Conservation (phyloP, 176 grass and related monocot species). For the Urochloa ruziziensis region DNA sequence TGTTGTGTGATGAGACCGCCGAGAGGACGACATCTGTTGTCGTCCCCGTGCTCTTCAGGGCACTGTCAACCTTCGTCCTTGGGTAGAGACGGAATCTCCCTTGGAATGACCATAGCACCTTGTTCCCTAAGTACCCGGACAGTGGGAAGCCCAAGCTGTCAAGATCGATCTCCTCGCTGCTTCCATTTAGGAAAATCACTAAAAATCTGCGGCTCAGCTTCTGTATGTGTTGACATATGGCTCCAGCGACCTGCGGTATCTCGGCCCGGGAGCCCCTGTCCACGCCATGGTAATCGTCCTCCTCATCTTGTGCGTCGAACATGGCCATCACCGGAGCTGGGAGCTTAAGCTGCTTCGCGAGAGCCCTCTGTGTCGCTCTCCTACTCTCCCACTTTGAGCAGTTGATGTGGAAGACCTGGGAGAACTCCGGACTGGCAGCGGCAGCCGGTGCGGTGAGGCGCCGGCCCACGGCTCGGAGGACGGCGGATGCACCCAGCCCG, state of each 20-base stretch:
- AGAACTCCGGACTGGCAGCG: background rate
- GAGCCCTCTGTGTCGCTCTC: background rate
- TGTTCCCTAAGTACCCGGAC: background rate
- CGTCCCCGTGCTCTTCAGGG: background rate
- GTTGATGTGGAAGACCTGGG: background rate
- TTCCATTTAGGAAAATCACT: slow-evolving; percentile 13
- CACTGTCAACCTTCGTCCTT: background rate
- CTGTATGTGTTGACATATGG: background rate
- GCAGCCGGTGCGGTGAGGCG: too few species aligned
- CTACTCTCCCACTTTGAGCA: background rate
- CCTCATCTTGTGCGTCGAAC: background rate
- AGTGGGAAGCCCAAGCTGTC: background rate
- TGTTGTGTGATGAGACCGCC: background rate
- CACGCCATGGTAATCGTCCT: background rate
- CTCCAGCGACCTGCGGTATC: background rate
- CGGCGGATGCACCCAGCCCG: background rate
- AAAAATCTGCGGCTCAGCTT: background rate
- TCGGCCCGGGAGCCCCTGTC: background rate
- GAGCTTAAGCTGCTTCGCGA: background rate
- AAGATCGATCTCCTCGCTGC: slow-evolving; percentile 17
- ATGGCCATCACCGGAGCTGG: background rate
- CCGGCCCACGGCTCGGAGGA: background rate
- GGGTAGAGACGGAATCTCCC: slow-evolving; percentile 17
- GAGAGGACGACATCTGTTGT: background rate
- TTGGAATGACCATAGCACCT: background rate